phyloP scores from a whole-genome alignment of 257 asterid genomes.

The Fraxinus cuspidata region DNA sequence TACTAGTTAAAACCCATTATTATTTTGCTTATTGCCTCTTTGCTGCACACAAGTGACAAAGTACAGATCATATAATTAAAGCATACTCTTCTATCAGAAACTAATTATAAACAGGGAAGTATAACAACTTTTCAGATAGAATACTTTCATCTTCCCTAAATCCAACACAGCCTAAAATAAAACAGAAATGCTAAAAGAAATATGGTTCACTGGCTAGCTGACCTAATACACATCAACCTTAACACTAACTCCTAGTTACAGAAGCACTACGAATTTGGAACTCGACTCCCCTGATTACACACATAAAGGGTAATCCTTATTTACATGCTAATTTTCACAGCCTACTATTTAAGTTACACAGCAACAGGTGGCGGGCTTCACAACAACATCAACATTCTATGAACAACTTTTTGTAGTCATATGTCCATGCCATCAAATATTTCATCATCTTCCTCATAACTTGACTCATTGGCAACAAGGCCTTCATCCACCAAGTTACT shows the following conservation, averaged over 20 bases:
- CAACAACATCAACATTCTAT: background rate
- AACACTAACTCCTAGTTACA: background rate
- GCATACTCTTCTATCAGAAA: background rate
- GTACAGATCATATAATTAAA: background rate
- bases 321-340: background rate
- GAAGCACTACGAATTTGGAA: background rate
- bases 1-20: too few species aligned
- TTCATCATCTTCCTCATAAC: slow-evolving; percentile 61
- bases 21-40: too few species aligned
- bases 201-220: background rate
- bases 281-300: background rate
- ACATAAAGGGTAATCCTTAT: background rate
- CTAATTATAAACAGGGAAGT: background rate
- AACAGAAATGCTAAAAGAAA: background rate
- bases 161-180: background rate
- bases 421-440: slow-evolving; percentile 89
- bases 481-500: slow-evolving; percentile 68
- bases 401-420: slow-evolving; percentile 30
- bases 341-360: background rate
- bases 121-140: background rate
- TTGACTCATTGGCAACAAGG: slow-evolving; percentile 33
- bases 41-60: background rate
- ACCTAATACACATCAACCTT: background rate
- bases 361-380: background rate
- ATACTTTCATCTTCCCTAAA: background rate